Base-by-base conservation (phyloP, 2,329 filamentous ascomycete species). In the Ophiostoma novo-ulmi region DNA sequence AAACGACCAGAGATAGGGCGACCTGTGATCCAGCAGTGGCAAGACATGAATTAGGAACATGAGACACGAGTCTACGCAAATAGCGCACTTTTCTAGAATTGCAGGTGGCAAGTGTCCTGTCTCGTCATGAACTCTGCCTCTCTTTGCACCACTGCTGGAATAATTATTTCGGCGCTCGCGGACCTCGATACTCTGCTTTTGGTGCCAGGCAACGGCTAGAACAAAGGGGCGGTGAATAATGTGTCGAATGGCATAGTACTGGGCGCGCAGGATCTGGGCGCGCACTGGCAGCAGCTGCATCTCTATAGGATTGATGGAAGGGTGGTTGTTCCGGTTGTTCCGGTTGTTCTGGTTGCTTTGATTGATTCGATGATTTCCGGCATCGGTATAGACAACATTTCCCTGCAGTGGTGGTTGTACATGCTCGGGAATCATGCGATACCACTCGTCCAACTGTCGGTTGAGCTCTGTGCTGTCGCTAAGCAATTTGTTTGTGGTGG, bases 211-310 rank as follows among this genome's bases (percentile, higher is more conserved):
- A 7, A 76, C 73, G 39, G 74, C 75, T 13, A 80, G 74, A 2
- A 80, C 73, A 73, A 90, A 88, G 1, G 89, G 89, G 38, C 89
- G 84, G 75, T 91, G 84, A 71, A 91, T 90, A 74, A 92, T 86
- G 74, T 92, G 91, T 26, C 84, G 83, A 0, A 88, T 89, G 70
- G 89, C 89, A 75, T 90, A 92, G 76, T 91, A 92, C 75, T 92
- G 91, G 5, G 87, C 87, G 55, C 90, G 85, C 74, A 92, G 82
- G n/a, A 89, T 88, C 39, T 84, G 82, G 52, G 90, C 88, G 72
- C 91, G 89, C 72, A 91, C 85, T 2, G 80, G 31, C 13, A 64
- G 31, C 8, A 67, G 41, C 1, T 63, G 22, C 7, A 35, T 55
- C 41, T 38, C 5, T 6, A 22, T 20, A 20, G 52, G 20, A 10